Base-by-base conservation (phyloP, 441 rosid species). In the Croton setiger region DNA sequence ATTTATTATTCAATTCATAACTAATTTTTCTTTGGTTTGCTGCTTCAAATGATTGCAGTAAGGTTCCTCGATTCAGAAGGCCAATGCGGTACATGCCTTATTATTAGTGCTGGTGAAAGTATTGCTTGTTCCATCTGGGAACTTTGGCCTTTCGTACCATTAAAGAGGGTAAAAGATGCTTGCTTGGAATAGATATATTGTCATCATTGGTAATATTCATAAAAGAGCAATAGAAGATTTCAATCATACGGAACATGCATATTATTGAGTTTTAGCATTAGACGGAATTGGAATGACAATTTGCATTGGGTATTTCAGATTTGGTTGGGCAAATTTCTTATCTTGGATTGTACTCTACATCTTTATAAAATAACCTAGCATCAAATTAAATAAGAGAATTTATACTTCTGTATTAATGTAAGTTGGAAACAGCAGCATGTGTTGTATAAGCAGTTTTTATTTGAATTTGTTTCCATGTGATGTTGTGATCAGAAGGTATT, bases 41-140 rank as follows among this genome's bases (percentile, higher is more conserved):
- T 43, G 45, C n/a, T 3, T 53, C 3, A 4, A 64, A 69, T 49
- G 64, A 14, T 18, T 82, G 82, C 95, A 93, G 98, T 82, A 93
- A 89, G 76, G 86, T 76, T 54, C 96, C 98, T 35, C 84, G 97
- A 77, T 93, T 86, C 85, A 80, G 98, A 79, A 87, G 98, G 83
- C 78, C 96, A 27, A 84, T 81, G 85, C 84, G 97, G 62, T 91
- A 89, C 85, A 89, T 89, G 95, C 98, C 98, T 23, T 91, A 89
- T 74, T 60, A 10, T 14, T 12, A 15, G 49, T 37, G 60, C 11
- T n/a, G 1, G 13, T 27, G 72, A 69, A 27, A 49, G 57, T 37
- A 23, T n/a, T 48, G 59, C 36, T 60, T 37, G 43, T 12, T 67
- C 18, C 51, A 59, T 70, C 18, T 52, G 18, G 47, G 47, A 63